Conservation (phyloP, 345 rosid species). For the Firmiana major region DNA sequence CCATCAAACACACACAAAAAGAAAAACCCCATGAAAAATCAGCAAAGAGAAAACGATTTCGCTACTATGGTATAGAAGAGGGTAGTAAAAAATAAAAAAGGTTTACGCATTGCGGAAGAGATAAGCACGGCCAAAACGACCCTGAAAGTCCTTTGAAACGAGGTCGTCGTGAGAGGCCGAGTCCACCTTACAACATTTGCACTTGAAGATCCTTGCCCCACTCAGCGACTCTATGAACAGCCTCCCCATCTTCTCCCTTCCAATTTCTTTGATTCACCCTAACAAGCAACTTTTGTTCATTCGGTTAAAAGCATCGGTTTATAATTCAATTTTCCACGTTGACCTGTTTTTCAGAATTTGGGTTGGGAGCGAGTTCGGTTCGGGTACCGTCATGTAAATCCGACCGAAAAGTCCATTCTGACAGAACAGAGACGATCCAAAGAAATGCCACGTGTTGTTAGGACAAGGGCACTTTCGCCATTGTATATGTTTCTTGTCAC, state of each 20-base stretch:
- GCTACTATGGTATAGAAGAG: neutral
- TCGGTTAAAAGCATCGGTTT: too few species aligned
- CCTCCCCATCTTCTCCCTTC: slow-evolving; percentile 1
- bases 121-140: slow-evolving; percentile 43
- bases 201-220: slow-evolving; percentile 40
- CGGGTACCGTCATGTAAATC: neutral
- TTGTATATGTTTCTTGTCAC: neutral
- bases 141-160: slow-evolving; percentile 39
- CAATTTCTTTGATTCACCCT: neutral
- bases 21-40: neutral
- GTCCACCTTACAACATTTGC: slow-evolving; percentile 42
- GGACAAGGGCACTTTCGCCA: neutral
- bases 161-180: slow-evolving; percentile 40
- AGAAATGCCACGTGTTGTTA: neutral
- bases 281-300: too few species aligned
- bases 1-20: neutral
- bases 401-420: neutral
- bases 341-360: neutral
- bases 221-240: slow-evolving; percentile 12
- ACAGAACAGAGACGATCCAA: too few species aligned
- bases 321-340: too few species aligned
- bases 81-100: neutral
- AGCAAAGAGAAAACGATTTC: neutral
- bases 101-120: slow-evolving; percentile 36
- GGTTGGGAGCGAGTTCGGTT: neutral